phyloP scores from a whole-genome alignment of 495 filamentous ascomycete species.

The Amorphotheca resinae region DNA sequence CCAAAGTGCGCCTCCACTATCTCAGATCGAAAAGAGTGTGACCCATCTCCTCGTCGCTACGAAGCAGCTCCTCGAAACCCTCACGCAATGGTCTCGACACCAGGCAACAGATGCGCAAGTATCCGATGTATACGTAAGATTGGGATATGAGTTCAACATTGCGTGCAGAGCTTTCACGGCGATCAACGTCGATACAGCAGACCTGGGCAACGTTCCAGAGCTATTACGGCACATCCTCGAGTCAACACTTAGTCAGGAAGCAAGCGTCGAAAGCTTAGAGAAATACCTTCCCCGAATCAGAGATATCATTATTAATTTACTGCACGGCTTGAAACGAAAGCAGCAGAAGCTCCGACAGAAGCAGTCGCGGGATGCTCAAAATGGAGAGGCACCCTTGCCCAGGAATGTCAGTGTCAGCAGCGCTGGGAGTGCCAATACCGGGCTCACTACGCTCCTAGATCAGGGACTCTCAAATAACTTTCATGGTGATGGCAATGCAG shows the following conservation, averaged over 20 bases:
- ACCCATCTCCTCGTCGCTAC: constrained; percentile 95
- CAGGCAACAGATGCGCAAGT: constrained; percentile 86
- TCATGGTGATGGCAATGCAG: constrained; percentile 14
- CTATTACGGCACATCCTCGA: constrained; percentile 80
- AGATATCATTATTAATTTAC: constrained; percentile 94
- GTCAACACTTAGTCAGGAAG: constrained; percentile 92
- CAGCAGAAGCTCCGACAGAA: constrained; percentile 81
- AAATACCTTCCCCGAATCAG: constrained; percentile 83
- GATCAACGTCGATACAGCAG: constrained; percentile 87
- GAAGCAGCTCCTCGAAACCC: constrained; percentile 91
- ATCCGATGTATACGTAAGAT: constrained; percentile 91
- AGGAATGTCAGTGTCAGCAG: constrained; percentile 60
- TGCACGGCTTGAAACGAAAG: constrained; percentile 93
- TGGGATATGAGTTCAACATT: constrained; percentile 98
- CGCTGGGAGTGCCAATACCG: constrained; percentile 43
- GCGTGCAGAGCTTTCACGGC: constrained; percentile 91
- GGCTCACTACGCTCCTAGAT: constrained; percentile 54
- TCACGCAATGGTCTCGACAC: constrained; percentile 92
- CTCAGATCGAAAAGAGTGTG: constrained; percentile 95
- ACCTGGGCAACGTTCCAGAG: constrained; percentile 92
- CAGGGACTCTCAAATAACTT: constrained; percentile 40
- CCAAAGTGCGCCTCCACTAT: constrained; percentile 43
- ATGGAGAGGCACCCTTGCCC: constrained; percentile 27
- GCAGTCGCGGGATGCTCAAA: constrained; percentile 38
- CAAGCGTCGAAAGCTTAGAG: constrained; percentile 81